Conservation (phyloP, 441 rosid species). For the Pelargonium fulgidum region DNA sequence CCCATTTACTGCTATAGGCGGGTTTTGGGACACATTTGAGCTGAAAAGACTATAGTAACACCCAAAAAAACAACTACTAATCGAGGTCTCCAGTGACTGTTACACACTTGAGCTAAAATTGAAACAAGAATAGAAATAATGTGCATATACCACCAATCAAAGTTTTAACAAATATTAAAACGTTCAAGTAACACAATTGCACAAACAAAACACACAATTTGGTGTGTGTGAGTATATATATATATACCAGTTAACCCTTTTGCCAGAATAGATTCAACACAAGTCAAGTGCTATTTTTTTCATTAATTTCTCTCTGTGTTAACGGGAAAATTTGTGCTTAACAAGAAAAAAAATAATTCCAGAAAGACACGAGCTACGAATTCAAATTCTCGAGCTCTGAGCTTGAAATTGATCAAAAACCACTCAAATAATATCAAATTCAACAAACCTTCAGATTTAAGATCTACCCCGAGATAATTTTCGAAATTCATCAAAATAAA, state of each 20-base stretch:
- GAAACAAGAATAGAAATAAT: too few relatives aligned
- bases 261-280: neutral
- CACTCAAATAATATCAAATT: neutral
- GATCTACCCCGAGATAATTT: neutral
- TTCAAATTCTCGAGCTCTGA: neutral
- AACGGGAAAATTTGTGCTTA: neutral
- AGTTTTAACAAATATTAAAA: neutral
- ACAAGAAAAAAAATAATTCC: neutral
- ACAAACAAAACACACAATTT: neutral
- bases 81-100: too few relatives aligned
- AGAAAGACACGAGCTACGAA: neutral
- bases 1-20: too few relatives aligned
- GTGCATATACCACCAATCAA: too few relatives aligned
- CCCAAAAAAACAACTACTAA: too few relatives aligned
- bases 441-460: neutral
- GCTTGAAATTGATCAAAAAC: neutral
- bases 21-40: too few relatives aligned
- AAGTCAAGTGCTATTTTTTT: neutral
- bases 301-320: neutral
- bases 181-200: too few relatives aligned
- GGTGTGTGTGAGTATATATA: neutral
- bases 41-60: too few relatives aligned
- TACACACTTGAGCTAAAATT: too few relatives aligned
- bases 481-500: neutral
- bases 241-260: neutral